Conservation (phyloP, 2,329 filamentous ascomycete species). For the Cytospora mali region DNA sequence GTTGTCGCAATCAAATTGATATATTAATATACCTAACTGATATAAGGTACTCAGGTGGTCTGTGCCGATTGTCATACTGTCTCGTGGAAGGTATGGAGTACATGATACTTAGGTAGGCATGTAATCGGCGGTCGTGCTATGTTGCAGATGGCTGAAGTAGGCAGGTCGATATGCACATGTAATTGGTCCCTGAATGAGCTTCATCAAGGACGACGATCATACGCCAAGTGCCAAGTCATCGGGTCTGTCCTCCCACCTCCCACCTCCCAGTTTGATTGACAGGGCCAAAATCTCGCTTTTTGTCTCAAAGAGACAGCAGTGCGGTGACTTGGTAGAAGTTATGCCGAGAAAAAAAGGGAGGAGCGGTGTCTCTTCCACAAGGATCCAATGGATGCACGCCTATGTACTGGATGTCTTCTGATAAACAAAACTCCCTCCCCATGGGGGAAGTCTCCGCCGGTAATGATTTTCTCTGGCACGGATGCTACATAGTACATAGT, state of each 20-base stretch:
- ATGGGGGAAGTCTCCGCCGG: no score
- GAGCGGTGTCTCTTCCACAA: no score
- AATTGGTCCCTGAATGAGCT: neutral
- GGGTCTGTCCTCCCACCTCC: neutral
- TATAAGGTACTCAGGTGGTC: no score
- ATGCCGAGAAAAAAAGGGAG: neutral
- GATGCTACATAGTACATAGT: no score
- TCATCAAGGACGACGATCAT: neutral
- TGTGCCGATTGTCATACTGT: neutral
- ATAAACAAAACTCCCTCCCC: no score
- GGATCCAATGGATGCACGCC: neutral
- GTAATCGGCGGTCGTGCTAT: neutral
- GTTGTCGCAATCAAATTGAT: neutral
- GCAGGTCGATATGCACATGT: neutral
- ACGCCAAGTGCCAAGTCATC: neutral
- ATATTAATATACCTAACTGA: neutral
- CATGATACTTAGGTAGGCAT: no score
- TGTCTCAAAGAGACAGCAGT: neutral
- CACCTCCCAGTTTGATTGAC: neutral
- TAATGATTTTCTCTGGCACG: no score
- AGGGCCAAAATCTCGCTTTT: neutral
- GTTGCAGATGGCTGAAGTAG: neutral
- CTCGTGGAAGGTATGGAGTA: neutral
- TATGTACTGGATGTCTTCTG: no score
- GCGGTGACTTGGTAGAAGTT: neutral